Evolutionary conservation across 2,329 filamentous ascomycete genomes (phyloP), one percentile per base, ranked within the genome.

Genomic region (Diplodia seriata): DNA sequence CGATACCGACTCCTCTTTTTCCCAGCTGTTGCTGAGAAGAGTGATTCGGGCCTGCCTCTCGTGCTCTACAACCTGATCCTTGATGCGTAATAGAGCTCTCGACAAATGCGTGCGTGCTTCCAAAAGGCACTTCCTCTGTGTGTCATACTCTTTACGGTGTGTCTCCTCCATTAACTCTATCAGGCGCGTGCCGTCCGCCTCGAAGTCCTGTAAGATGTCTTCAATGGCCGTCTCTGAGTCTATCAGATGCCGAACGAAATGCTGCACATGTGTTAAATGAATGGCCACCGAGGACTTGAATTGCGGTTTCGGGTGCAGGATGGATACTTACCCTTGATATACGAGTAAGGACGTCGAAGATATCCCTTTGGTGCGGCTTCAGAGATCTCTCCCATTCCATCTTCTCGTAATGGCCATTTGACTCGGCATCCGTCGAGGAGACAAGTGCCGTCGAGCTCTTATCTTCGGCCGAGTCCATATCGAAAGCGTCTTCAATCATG

Each of bases 201-300:
- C 77, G 70, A 83, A 86, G 29, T 78, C 79, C 8, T 80, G 76
- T 4, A 84, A 72, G 31, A 84, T 80, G 33, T 81, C 76, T 4
- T 73, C 74, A 31, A 84, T 76, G 1, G 80, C 80, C 4, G 76
- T 77, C 70, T 85, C 83, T 54, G 81, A 79, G n/a, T 81, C 77
- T 9, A 83, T 76, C 20, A 87, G 77, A 67, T 84, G 79, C 1
- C 73, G 78, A 9, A 82, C 71, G 11, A 86, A 77, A 20, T 76
- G 76, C 75, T 84, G n/a, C 20, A 14, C 18, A 18, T 7, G 43
- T 55, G 38, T 66, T 15, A 66, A 36, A 15, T 8, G n/a, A 20
- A 47, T 47, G 5, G 15, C 5, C 18, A n/a, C 43, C 20, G n/a
- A 11, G 20, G 43, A 26, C 4, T 47, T n/a, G 43, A 3, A 43